These are phyloP conservation scores for Aspergillus campestris DNA, from an alignment of 495 filamentous ascomycete genomes.

Conservation along the genomic window DNA sequence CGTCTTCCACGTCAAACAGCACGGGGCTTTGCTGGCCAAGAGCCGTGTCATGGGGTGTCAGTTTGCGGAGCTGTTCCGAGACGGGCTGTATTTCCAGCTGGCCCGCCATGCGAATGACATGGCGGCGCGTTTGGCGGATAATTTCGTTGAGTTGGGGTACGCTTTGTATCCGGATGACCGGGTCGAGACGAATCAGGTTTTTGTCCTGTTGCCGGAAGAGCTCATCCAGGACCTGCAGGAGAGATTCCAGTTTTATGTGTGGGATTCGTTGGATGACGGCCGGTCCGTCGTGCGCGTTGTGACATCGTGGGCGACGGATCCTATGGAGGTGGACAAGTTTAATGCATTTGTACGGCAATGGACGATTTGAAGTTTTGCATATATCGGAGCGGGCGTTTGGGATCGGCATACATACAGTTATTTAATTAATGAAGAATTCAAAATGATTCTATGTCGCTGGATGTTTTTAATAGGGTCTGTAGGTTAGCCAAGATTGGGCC, in stretches of 20 bases:
- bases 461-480: too few species aligned
- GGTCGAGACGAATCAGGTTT: slow-evolving; percentile 31
- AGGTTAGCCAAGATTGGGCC: slow-evolving; percentile 6
- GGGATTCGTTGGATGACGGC: slow-evolving; percentile 25
- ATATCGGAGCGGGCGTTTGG: too few species aligned
- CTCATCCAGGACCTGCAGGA: slow-evolving; percentile 20
- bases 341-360: slow-evolving; percentile 26
- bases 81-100: slow-evolving; percentile 31
- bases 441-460: too few species aligned
- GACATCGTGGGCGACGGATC: slow-evolving; percentile 31
- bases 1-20: slow-evolving; percentile 36
- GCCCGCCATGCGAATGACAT: slow-evolving; percentile 33
- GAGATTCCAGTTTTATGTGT: slow-evolving; percentile 26
- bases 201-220: slow-evolving; percentile 18
- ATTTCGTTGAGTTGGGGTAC: slow-evolving; percentile 24
- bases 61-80: slow-evolving; percentile 34
- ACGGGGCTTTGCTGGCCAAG: slow-evolving; percentile 38
- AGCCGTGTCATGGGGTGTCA: slow-evolving; percentile 35
- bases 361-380: not conserved
- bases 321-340: slow-evolving; percentile 27
- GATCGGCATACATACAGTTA: too few species aligned
- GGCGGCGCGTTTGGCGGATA: slow-evolving; percentile 25
- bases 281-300: slow-evolving; percentile 21
- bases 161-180: slow-evolving; percentile 13
- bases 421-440: too few species aligned